Conservation (phyloP, 148 eudicot genomes). For the Amaranthus cruentus region DNA sequence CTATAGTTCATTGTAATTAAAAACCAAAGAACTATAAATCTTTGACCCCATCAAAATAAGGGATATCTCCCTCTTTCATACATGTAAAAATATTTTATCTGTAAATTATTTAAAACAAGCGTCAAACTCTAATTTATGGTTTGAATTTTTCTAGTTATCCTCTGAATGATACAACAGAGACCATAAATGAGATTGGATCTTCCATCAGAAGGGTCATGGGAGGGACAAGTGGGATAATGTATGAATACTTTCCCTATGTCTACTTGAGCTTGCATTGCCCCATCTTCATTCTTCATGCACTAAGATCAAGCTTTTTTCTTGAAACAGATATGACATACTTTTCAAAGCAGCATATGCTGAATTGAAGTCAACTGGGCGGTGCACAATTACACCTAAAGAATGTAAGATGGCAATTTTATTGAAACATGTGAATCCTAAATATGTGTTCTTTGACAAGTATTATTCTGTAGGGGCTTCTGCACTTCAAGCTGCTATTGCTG, state of each 20-base stretch:
- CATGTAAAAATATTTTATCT: too few relatives aligned
- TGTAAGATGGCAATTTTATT: constrained; percentile 38
- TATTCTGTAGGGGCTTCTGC: constrained; percentile 70
- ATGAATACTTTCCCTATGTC: constrained; percentile 16
- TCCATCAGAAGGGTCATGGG: constrained; percentile 95
- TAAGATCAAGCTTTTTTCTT: constrained; percentile 6
- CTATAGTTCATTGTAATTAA: too few relatives aligned
- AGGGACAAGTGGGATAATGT: constrained; percentile 98
- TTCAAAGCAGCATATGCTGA: constrained; percentile 76
- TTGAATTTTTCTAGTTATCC: constrained; percentile 58
- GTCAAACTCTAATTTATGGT: not conserved
- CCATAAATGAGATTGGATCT: constrained; percentile 68
- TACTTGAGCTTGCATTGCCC: not conserved
- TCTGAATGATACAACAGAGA: constrained; percentile 84
- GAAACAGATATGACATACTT: constrained; percentile 74
- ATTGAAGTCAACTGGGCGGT: constrained; percentile 47
- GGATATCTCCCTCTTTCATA: not conserved
- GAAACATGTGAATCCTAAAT: not conserved
- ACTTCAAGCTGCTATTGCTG: constrained; percentile 77
- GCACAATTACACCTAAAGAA: constrained; percentile 41
- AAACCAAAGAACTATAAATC: too few relatives aligned
- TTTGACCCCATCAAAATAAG: too few relatives aligned
- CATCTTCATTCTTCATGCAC: not conserved
- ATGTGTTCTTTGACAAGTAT: constrained; percentile 7
- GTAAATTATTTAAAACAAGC: not conserved